phyloP scores from a whole-genome alignment of 768 basidiomycete species.

The Kwoniella europaea region DNA sequence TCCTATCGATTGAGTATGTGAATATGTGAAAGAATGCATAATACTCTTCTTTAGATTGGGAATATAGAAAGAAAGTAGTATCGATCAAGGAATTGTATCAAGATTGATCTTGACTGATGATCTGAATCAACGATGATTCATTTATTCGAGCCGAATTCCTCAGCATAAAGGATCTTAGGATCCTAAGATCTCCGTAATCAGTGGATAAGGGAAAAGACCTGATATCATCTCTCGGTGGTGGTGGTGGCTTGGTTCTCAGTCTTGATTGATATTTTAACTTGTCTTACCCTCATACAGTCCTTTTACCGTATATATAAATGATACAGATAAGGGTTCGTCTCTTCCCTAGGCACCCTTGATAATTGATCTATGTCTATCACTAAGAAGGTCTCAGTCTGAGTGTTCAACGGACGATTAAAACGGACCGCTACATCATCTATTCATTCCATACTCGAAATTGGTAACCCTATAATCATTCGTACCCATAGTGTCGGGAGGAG shows the following conservation, averaged over 20 bases:
- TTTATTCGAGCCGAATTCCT: neutral
- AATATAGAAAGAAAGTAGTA: neutral
- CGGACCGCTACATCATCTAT: no score
- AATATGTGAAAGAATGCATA: neutral
- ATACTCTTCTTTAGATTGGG: neutral
- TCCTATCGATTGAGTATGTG: neutral
- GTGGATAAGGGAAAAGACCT: neutral
- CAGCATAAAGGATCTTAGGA: no score
- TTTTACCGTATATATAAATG: neutral
- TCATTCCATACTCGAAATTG: no score
- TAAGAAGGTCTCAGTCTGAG: no score
- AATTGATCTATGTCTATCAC: no score
- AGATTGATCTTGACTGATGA: neutral
- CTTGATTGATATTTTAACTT: neutral
- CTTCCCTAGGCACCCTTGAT: no score
- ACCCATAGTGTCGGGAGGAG: no score
- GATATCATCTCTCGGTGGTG: neutral
- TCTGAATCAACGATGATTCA: neutral
- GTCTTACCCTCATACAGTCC: neutral
- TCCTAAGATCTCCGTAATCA: no score
- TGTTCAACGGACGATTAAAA: no score
- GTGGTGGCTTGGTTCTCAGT: conserved; percentile 1
- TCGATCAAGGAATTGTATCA: neutral
- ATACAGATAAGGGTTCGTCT: neutral
- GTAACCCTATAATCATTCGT: no score